Conservation (phyloP, 108 stramenopile genomes). For the Cyclotella cryptica region DNA sequence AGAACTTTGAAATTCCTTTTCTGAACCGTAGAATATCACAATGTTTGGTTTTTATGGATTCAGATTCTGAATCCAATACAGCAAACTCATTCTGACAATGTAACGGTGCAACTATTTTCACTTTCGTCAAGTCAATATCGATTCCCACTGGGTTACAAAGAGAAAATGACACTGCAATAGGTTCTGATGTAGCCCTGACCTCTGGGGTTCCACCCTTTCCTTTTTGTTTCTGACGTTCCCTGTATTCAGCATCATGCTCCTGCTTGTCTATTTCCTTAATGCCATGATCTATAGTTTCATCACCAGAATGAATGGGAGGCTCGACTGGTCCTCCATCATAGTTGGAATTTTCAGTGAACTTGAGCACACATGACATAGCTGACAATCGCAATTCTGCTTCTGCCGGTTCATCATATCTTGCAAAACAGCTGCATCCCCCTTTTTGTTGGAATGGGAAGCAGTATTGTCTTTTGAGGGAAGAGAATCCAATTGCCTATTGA, state of each 20-base stretch:
- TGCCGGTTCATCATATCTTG: slow-evolving; percentile 66
- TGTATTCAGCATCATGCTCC: slow-evolving; percentile 57
- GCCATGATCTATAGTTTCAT: slow-evolving; percentile 62
- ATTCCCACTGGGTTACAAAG: slow-evolving; percentile 74
- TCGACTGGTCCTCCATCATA: slow-evolving; percentile 45
- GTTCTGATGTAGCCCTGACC: slow-evolving; percentile 73
- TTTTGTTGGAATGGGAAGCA: neutral
- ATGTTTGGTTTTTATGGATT: slow-evolving; percentile 23
- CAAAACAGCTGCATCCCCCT: slow-evolving; percentile 62
- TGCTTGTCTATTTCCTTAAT: slow-evolving; percentile 82
- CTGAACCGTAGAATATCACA: slow-evolving; percentile 77
- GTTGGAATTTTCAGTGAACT: slow-evolving; percentile 12
- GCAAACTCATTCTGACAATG: slow-evolving; percentile 63
- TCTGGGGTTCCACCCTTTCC: slow-evolving; percentile 52
- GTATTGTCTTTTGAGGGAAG: slow-evolving; percentile 8
- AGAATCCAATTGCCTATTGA: slow-evolving; percentile 41
- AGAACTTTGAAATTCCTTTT: slow-evolving; percentile 59
- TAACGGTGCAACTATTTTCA: slow-evolving; percentile 77
- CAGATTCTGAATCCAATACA: slow-evolving; percentile 41
- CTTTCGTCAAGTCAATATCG: slow-evolving; percentile 61
- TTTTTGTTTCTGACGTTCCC: slow-evolving; percentile 66
- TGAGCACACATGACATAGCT: slow-evolving; percentile 27
- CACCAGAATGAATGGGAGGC: slow-evolving; percentile 57
- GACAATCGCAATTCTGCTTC: slow-evolving; percentile 66
- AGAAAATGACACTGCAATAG: slow-evolving; percentile 67